Evolutionary conservation across 768 basidiomycete species (phyloP), one percentile per base, ranked within the genome.

Genomic region (Dacryopinax spathularia): DNA sequence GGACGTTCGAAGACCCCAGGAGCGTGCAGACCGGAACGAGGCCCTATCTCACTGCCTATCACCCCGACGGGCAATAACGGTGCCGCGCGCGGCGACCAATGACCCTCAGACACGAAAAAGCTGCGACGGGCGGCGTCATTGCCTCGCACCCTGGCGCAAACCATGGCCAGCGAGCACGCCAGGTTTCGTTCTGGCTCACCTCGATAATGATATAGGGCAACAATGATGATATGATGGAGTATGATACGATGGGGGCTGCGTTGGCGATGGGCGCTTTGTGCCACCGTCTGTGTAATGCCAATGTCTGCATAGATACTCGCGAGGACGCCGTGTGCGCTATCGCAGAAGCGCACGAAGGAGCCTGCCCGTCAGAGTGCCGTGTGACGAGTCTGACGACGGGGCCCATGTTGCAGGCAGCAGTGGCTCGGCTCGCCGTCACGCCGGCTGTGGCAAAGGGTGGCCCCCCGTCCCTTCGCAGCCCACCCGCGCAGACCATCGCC

Each of bases 351-450:
- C 48, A 56, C 48, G 13, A 56, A 56, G 48, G 48, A n/a, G n/a
- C 36, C 10, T n/a, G 36, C 48, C 48, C 48, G 48, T 56, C 48
- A 56, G 48, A 56, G 48, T 25, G 48, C 48, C 48, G 48, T 56
- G 48, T 56, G 48, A 56, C 48, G 48, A 56, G 48, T 56, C 48
- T 56, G 48, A 56, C 48, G 48, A 56, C 48, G 48, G 48, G 48
- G 48, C 48, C 48, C 48, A 56, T 56, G 48, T 13, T 56, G 48
- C 29, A 56, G 48, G 48, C 48, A n/a, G n/a, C n/a, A 56, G 48
- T 56, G 48, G 48, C 48, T 56, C 48, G 48, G 48, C 48, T 56
- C 48, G 48, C 48, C 48, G 48, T 56, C 48, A 27, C 48, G 13
- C 48, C 48, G 48, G 48, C 48, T 56, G 48, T 56, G 48, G 48